Base-by-base conservation (phyloP, 306 rosid species). In the Potentilla sterilis region DNA sequence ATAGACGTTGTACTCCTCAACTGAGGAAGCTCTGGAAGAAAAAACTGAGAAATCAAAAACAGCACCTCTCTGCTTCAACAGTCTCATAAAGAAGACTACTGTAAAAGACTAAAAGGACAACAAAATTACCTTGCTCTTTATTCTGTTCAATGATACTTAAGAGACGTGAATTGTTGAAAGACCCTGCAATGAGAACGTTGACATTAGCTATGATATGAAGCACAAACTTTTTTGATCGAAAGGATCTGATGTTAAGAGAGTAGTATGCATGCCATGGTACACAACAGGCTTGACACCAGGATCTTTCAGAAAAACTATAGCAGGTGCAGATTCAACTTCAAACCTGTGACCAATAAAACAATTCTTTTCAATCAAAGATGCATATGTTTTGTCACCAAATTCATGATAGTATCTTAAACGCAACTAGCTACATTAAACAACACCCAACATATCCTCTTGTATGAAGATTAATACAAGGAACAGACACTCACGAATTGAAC, bases 301-400 rank as follows among this genome's bases (percentile, higher is more conserved):
- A 83, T 89, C 98, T 88, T 92, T 95, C 81, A 95, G 81, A 87
- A 95, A 82, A 75, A 92, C 93, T 69, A 90, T 75, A 57, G 98
- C 93, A 65, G 97, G 97, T 35, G 97, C 98, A 43, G 91, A 85
- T 79, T 95, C 97, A 81, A 92, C 96, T 77, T 83, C 98, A 84
- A 95, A 89, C 84, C 98, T 95, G 86, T 78, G 54, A 64, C 42
- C 67, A 76, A 78, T 16, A 68, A 77, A 22, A 65, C 40, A 68
- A 74, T 18, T 68, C 59, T 13, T 24, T 69, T 22, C 47, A n/a
- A 48, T 68, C 61, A 67, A 47, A 63, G 32, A 13, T 46, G 43
- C 51, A 71, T 48, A 44, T n/a, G 51, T 72, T 54, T 42, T 35
- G 47, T 76, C 44, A 24, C 28, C 69, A 61, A 42, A 51, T 13